Percentiles rank a stretch among this genome's conserved stretches.
These are phyloP conservation scores for Cladochytrium replicatum DNA, from an alignment of 192 early-diverging fungal genomes.

Conservation along the genomic window DNA sequence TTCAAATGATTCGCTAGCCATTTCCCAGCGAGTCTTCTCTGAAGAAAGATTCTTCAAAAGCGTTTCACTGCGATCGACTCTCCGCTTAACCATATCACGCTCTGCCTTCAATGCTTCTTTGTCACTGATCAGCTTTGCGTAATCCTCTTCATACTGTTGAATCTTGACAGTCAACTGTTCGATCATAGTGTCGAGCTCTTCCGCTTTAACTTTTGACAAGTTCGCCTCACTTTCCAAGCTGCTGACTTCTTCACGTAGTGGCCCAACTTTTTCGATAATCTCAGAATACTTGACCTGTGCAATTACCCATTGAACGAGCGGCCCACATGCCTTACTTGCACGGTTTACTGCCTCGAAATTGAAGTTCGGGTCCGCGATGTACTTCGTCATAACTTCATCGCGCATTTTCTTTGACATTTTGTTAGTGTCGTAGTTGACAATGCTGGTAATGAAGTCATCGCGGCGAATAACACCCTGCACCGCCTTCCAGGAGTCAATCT, in stretches of 20 bases:
- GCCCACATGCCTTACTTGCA: constrained; percentile 97
- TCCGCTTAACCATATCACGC: constrained; percentile 85
- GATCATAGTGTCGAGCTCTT: constrained; percentile 69
- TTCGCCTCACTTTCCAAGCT: constrained; percentile 71
- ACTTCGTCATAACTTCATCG: constrained; percentile 69
- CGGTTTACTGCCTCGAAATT: constrained; percentile 95
- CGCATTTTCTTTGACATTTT: constrained; percentile 68
- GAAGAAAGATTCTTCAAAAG: constrained; percentile 82
- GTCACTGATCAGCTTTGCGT: constrained; percentile 90
- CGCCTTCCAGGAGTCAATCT: constrained; percentile 79
- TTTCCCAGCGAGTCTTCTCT: constrained; percentile 92
- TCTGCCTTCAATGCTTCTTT: constrained; percentile 81
- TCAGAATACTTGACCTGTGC: constrained; percentile 91
- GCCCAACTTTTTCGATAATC: constrained; percentile 91
- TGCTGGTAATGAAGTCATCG: constrained; percentile 95
- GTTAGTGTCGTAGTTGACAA: constrained; percentile 93
- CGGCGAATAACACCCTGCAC: constrained; percentile 81
- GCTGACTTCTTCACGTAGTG: constrained; percentile 85
- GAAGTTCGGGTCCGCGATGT: constrained; percentile 73
- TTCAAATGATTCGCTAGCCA: constrained; percentile 80
- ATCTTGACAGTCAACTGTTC: constrained; percentile 80
- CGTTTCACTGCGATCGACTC: constrained; percentile 83
- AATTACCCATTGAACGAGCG: constrained; percentile 93
- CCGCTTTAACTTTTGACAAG: constrained; percentile 58
- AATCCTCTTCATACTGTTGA: constrained; percentile 91